These are phyloP conservation scores for Quambalaria eucalypti DNA, from an alignment of 1,284 basidiomycete genomes.

Conservation along the genomic window DNA sequence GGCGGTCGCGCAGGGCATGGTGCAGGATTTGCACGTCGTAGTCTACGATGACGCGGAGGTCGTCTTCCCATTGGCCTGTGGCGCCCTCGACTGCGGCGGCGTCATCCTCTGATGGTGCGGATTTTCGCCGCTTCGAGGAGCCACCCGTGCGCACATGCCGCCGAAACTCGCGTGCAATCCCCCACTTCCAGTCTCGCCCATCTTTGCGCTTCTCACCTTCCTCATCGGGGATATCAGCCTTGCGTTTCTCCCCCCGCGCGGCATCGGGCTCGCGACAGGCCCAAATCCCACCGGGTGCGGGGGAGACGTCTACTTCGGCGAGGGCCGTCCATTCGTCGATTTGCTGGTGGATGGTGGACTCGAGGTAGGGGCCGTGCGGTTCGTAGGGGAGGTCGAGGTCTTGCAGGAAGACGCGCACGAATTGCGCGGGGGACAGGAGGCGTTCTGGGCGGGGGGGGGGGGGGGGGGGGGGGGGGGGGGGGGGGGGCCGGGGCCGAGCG, in stretches of 20 bases:
- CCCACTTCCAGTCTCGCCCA: conserved; percentile 7
- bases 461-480: too few species aligned
- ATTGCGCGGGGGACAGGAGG: conserved; percentile 69
- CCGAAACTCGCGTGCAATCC: conserved; percentile 5
- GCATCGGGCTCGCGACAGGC: conserved; percentile 25
- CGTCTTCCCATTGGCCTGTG: conserved; percentile 28
- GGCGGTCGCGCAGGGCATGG: conserved; percentile 80
- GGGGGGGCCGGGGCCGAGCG: too few species aligned
- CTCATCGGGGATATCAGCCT: conserved; percentile 7
- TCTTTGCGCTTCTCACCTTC: conserved; percentile 7
- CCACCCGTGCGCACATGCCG: not conserved
- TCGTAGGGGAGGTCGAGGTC: conserved; percentile 69
- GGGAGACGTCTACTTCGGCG: conserved; percentile 56
- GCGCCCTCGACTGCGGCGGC: not conserved
- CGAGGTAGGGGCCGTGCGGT: conserved; percentile 66
- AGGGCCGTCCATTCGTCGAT: conserved; percentile 76
- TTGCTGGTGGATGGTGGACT: conserved; percentile 78
- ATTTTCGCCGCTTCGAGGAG: not conserved
- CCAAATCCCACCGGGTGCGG: conserved; percentile 41
- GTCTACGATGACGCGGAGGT: conserved; percentile 39
- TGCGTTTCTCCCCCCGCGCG: conserved; percentile 6
- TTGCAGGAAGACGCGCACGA: conserved; percentile 74
- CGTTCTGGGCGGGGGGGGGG: too few species aligned
- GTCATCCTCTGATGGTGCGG: not conserved
- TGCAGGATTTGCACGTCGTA: conserved; percentile 96